Evolutionary conservation across 1,284 basidiomycete genomes (phyloP).

Genomic region (Cutaneotrichosporon sp.): DNA sequence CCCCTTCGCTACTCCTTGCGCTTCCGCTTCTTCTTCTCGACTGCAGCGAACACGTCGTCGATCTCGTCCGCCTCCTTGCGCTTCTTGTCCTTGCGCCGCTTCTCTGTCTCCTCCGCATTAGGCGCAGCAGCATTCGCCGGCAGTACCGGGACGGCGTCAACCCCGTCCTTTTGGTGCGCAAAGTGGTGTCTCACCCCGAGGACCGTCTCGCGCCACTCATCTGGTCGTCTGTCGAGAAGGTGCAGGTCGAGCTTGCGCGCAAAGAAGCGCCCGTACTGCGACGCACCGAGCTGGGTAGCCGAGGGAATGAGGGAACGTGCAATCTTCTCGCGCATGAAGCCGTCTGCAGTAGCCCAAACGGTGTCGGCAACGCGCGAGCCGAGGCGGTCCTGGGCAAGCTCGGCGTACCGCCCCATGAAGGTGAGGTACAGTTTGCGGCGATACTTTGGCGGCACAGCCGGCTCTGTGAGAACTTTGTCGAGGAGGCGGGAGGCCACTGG

Average conservation of each 20-base stretch:
- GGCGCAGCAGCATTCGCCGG: too few species aligned
- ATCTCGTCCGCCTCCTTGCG: slow-evolving; percentile 32
- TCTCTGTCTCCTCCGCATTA: slow-evolving; percentile 4
- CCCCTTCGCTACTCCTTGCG: slow-evolving; percentile 1
- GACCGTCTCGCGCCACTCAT: slow-evolving; percentile 71
- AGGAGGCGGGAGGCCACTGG: slow-evolving; percentile 73
- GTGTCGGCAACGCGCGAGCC: slow-evolving; percentile 83
- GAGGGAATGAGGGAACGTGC: slow-evolving; percentile 68
- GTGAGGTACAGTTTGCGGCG: slow-evolving; percentile 67
- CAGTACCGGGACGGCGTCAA: slow-evolving; percentile 1
- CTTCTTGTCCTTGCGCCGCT: slow-evolving; percentile 11
- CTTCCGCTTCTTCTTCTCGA: slow-evolving; percentile 28
- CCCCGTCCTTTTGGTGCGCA: slow-evolving; percentile 39
- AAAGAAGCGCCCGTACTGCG: slow-evolving; percentile 82
- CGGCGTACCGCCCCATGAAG: slow-evolving; percentile 70
- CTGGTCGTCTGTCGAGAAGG: slow-evolving; percentile 68
- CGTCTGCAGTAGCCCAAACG: slow-evolving; percentile 79
- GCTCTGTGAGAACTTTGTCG: slow-evolving; percentile 68
- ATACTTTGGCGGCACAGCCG: slow-evolving; percentile 60
- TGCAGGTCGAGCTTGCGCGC: slow-evolving; percentile 70
- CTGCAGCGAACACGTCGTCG: slow-evolving; percentile 29
- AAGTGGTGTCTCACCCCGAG: slow-evolving; percentile 44
- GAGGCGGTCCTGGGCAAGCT: slow-evolving; percentile 75
- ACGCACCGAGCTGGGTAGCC: slow-evolving; percentile 65
- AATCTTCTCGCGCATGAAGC: slow-evolving; percentile 89